These are phyloP conservation scores for Hypoxylon intermedium DNA, from an alignment of 495 filamentous ascomycete species.

Conservation along the genomic window DNA sequence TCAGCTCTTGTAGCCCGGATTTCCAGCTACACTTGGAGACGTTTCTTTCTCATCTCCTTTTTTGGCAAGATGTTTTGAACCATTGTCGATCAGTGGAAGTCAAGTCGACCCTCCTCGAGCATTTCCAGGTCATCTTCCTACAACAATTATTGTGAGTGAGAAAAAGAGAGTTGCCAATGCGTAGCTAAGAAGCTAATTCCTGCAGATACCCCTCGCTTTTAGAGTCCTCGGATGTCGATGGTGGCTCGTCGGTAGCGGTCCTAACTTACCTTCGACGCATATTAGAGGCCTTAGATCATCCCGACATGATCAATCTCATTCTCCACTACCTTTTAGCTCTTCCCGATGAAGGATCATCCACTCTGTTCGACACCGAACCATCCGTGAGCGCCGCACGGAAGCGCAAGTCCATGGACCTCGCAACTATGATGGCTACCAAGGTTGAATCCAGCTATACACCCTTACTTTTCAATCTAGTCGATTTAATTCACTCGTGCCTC, in stretches of 20 bases:
- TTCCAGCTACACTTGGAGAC: constrained; percentile 85
- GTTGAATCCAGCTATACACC: constrained; percentile 77
- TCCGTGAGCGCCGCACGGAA: constrained; percentile 71
- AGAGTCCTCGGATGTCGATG: constrained; percentile 95
- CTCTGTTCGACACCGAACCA: constrained; percentile 26
- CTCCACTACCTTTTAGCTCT: constrained; percentile 90
- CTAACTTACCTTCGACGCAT: constrained; percentile 92
- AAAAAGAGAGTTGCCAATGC: neutral
- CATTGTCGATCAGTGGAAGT: constrained; percentile 92
- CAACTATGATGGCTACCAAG: constrained; percentile 76
- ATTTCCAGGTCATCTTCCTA: constrained; percentile 96
- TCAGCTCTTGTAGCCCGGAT: constrained; percentile 69
- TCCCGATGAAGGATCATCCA: constrained; percentile 54
- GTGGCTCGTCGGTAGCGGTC: constrained; percentile 94
- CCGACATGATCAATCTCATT: constrained; percentile 90
- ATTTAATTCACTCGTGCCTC: constrained; percentile 87
- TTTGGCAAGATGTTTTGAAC: constrained; percentile 98
- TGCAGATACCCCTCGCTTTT: constrained; percentile 89
- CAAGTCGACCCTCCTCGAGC: constrained; percentile 88
- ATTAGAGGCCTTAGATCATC: constrained; percentile 86
- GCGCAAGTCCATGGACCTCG: constrained; percentile 84
- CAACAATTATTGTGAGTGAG: constrained; percentile 86
- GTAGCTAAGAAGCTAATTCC: constrained; percentile 15
- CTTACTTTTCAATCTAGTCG: constrained; percentile 88
- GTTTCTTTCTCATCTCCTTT: constrained; percentile 91